These are phyloP conservation scores for Neoboletus brunneissimus DNA, from an alignment of 768 basidiomycete species.

Conservation along the genomic window DNA sequence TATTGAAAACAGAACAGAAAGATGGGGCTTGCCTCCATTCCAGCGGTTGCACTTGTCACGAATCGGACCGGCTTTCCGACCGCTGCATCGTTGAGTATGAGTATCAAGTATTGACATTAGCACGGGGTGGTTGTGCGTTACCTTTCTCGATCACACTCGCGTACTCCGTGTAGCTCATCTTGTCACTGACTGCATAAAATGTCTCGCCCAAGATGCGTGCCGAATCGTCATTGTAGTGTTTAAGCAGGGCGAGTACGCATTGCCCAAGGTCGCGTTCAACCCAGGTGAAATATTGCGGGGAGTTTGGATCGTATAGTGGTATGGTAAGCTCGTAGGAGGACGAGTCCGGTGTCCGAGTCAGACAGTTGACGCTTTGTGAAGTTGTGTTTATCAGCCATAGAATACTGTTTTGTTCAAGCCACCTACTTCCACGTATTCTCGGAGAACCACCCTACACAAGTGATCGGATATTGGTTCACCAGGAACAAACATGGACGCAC, in stretches of 20 bases:
- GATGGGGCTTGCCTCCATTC: background rate
- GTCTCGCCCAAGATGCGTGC: conserved; percentile 20
- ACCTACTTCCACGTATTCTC: conserved; percentile 14
- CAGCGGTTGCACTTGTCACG: conserved; percentile 9
- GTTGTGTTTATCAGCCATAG: background rate
- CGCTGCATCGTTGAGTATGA: conserved; percentile 6
- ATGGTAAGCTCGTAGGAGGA: conserved; percentile 19
- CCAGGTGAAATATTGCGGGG: conserved; percentile 21
- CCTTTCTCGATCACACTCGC: conserved; percentile 18
- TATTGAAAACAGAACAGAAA: too few relatives aligned
- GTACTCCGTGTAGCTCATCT: conserved; percentile 16
- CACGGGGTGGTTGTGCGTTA: background rate
- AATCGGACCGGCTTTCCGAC: conserved; percentile 28
- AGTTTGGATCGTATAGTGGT: conserved; percentile 9
- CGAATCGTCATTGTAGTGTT: conserved; percentile 6
- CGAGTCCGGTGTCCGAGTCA: conserved; percentile 9
- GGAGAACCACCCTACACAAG: conserved; percentile 7
- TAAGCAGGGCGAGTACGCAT: conserved; percentile 21
- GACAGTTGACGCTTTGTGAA: conserved; percentile 4
- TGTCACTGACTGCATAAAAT: conserved; percentile 26
- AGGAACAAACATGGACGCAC: conserved; percentile 4
- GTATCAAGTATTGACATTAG: background rate
- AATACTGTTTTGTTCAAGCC: background rate
- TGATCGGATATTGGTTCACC: background rate
- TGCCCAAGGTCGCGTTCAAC: conserved; percentile 25